phyloP scores from a whole-genome alignment of 345 rosid species.

The Eucalyptus regnans region DNA sequence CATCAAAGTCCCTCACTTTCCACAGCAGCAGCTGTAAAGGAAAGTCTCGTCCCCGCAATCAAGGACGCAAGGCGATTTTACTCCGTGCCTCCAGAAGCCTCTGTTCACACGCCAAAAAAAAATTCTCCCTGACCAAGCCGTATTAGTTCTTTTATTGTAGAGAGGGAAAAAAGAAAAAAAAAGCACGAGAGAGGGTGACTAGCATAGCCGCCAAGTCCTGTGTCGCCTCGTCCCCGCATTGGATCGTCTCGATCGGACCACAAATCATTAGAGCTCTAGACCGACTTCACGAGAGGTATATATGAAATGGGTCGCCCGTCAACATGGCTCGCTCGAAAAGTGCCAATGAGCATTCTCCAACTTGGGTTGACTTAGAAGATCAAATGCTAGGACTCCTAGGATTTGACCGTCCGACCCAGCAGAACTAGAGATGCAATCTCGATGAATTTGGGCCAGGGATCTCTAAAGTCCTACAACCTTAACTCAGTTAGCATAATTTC shows the following conservation, averaged over 20 bases:
- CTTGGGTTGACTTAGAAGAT: background rate
- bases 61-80: background rate
- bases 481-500: background rate
- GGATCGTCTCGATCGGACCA: background rate
- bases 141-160: background rate
- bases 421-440: background rate
- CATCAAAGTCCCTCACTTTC: background rate
- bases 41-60: background rate
- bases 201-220: background rate
- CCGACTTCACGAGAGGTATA: background rate
- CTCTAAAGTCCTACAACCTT: background rate
- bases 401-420: background rate
- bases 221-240: background rate
- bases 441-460: background rate
- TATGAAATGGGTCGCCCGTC: background rate
- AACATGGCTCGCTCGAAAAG: background rate
- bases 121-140: background rate
- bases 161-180: rapidly evolving
- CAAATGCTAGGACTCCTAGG: background rate
- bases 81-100: background rate
- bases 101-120: background rate
- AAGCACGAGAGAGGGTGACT: background rate
- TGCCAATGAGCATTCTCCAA: background rate
- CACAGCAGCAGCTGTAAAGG: background rate
- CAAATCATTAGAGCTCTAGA: background rate